Evolutionary conservation across 148 eudicot species (phyloP).

Genomic region (Rhododendron ferrugineum): DNA sequence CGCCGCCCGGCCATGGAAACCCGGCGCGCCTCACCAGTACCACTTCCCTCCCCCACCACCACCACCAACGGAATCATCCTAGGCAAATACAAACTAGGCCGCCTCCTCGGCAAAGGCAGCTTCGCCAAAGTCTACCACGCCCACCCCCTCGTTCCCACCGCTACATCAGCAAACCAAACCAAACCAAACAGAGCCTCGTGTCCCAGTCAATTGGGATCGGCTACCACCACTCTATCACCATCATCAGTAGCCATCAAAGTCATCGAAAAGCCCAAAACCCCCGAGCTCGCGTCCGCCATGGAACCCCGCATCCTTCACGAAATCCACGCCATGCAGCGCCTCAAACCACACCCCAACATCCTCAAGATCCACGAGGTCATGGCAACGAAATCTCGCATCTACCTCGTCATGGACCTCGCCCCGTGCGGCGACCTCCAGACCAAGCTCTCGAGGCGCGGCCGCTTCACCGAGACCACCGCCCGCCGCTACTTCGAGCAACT

Average conservation of each 20-base stretch:
- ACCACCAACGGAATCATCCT: conserved; percentile 19
- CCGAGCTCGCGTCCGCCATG: conserved; percentile 27
- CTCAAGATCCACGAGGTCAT: conserved; percentile 65
- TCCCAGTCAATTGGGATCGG: too few relatives aligned
- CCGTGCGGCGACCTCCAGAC: conserved; percentile 56
- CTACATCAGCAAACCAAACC: too few relatives aligned
- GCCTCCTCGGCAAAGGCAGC: conserved; percentile 57
- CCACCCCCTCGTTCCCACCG: conserved; percentile 1
- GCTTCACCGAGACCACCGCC: conserved; percentile 44
- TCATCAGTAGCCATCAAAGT: conserved; percentile 42
- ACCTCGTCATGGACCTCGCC: conserved; percentile 75
- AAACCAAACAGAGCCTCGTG: too few relatives aligned
- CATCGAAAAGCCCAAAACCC: conserved; percentile 42
- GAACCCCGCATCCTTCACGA: conserved; percentile 49
- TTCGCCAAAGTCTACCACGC: conserved; percentile 74
- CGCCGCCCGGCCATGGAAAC: not conserved
- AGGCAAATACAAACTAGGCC: conserved; percentile 38
- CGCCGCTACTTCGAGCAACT: conserved; percentile 53
- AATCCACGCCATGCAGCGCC: conserved; percentile 66
- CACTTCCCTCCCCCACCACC: conserved; percentile 3
- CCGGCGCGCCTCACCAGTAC: not conserved
- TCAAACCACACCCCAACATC: conserved; percentile 55
- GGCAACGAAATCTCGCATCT: conserved; percentile 56
- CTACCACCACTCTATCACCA: not conserved
- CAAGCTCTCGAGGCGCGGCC: conserved; percentile 30